Evolutionary conservation across 768 basidiomycete genomes (phyloP), one percentile per base, ranked within the genome.

Genomic region (Leccinellum luteum): DNA sequence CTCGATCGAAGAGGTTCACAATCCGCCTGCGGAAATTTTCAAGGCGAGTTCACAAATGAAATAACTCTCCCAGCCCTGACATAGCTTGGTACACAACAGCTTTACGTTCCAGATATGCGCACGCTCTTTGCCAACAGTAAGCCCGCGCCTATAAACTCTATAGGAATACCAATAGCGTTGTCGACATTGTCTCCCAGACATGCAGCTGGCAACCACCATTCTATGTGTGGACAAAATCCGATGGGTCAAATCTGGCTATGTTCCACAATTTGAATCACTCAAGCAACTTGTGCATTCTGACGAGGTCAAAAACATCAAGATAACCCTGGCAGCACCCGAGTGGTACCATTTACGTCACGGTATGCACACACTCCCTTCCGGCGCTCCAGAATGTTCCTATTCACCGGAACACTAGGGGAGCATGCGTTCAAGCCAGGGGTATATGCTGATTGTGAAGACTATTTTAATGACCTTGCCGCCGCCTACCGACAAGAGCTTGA

Each of bases 341-440:
- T 87, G 86, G 85, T 85, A 82, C 69, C 85, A 87, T 67, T 80
- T 87, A 30, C 81, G 83, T 25, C 85, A 86, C 65, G 87, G 87
- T 51, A 78, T 76, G 61, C 13, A 10, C 13, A 4, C 14, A n/a
- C n/a, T n/a, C 17, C 10, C 28, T 19, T 54, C 44, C 7, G 3
- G 17, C 14, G n/a, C 19, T 21, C 19, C 8, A 4, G 3, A 6
- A 7, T 28, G 17, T 0, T 10, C 6, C 3, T 15, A 49, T 49
- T 62, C 34, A 58, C 34, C 2, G 2, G 15, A 31, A 2, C 5
- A 25, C 38, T n/a, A 41, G 68, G 68, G 8, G 53, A 70, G 23
- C 51, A 70, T 34, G 64, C 69, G 2, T 69, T 59, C 55, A 12
- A 17, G 14, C 56, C 55, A 19, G 62, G n/a, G 0, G 68, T 64